Base-by-base conservation (phyloP, 1,139 yeast species). In the Debaryomycetaceae sp. region DNA sequence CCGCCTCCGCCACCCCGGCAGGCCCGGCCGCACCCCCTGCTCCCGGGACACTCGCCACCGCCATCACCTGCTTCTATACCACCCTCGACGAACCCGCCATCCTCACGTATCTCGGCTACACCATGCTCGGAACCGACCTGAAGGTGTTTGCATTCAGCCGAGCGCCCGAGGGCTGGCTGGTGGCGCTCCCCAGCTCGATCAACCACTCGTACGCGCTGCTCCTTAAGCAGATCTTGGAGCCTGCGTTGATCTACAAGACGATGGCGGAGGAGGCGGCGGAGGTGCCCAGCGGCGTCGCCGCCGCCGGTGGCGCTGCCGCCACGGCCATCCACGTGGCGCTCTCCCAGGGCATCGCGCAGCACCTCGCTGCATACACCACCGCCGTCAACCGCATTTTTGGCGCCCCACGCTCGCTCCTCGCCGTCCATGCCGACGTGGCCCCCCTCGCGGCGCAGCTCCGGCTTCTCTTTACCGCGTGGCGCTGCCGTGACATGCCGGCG, bases 91-190 rank as follows among this genome's bases (percentile, higher is more conserved):
- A 82, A 38, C 56, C 56, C 6, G 69, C 62, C 4, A 65, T 86
- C 3, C 45, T 83, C 31, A 61, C 65, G 10, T 80, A 73, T 40
- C 56, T 85, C 4, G 74, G 83, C 3, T 88, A 73, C 49, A 73
- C 85, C 0, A 56, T 89, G 19, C 66, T 81, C 16, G 96, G 95
- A 0, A 68, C 84, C 5, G 82, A 83, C 28, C 78, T 95, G 1
- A 71, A 69, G 25, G 45, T 76, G 25, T 71, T 86, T 31, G 66
- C 74, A 2, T 71, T 82, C 53, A 46, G 45, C 5, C 53, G 53
- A 5, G 21, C 28, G 18, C 43, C 49, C 10, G 56, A 60, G 5
- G 45, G 47, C 17, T 44, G 44, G 14, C 51, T 61, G 10, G 43
- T 60, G 5, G 57, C 54, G 25, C 51, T 84, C 8, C 88, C 94